These are phyloP conservation scores for Sphagnum tenellum DNA, from an alignment of 225 moss, liverwort and hornwort species.

Conservation along the genomic window DNA sequence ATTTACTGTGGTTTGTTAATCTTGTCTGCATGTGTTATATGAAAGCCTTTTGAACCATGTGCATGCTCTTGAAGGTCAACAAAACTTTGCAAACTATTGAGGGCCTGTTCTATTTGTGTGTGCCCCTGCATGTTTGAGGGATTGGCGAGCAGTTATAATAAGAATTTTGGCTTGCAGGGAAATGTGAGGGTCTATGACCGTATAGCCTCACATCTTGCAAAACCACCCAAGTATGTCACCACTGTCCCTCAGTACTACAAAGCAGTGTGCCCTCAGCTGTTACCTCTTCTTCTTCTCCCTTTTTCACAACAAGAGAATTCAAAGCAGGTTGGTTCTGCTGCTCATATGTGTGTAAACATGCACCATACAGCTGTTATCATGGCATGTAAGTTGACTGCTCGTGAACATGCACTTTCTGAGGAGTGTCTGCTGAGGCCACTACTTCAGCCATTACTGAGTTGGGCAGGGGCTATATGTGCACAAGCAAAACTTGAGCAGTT, in stretches of 20 bases:
- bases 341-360: slow-evolving; percentile 49
- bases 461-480: slow-evolving; percentile 23
- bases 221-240: slow-evolving; percentile 51
- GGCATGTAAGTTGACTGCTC: slow-evolving; percentile 62
- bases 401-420: slow-evolving; percentile 48
- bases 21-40: too few relatives aligned
- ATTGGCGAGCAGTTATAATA: too few relatives aligned
- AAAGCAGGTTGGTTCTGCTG: slow-evolving; percentile 30
- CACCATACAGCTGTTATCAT: slow-evolving; percentile 64
- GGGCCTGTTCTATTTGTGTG: too few relatives aligned
- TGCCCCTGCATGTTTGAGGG: too few relatives aligned
- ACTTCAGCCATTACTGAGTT: slow-evolving; percentile 36
- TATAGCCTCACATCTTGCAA: slow-evolving; percentile 67
- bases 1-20: background rate
- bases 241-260: slow-evolving; percentile 55
- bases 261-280: slow-evolving; percentile 54
- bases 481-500: slow-evolving; percentile 6
- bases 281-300: slow-evolving; percentile 44
- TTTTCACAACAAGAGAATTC: slow-evolving; percentile 29
- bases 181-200: slow-evolving; percentile 53
- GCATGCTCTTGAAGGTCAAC: too few relatives aligned
- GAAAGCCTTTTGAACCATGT: too few relatives aligned
- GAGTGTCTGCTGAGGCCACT: slow-evolving; percentile 42
- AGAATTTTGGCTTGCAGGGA: slow-evolving; percentile 31
- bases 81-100: too few relatives aligned